Evolutionary conservation across 2,329 filamentous ascomycete species (phyloP), one percentile per base, ranked within the genome.

Genomic region (Trichoderma brevicompactum): DNA sequence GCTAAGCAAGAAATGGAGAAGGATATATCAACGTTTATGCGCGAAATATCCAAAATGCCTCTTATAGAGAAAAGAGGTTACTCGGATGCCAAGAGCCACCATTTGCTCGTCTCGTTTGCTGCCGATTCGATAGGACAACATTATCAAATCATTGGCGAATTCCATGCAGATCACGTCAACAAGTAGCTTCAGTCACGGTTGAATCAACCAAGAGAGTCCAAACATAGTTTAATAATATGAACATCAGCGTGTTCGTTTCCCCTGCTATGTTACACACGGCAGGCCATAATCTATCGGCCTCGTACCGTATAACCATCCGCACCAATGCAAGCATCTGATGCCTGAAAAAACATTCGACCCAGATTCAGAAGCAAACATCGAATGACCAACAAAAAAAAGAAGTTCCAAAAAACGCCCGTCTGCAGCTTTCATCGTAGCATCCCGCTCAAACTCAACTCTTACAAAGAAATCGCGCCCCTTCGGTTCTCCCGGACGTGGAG

Each of bases 401-500:
- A 12, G 23, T 48, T 41, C 43, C 48, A 48, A 44, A 36, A 28
- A 62, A 52, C 38, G 13, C 59, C 59, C 17, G 23, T 52, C 43
- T 62, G 59, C 48, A 36, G 34, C 13, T 41, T 36, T 34, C 23
- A 12, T 19, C n/a, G 2, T 61, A 60, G 5, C 43, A 34, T 41
- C 23, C 23, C 38, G 34, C 44, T n/a, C 8, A 36, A 7, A 34
- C 9, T 38, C 28, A 15, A 48, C 62, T 66, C 23, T 78, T 77
- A 85, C 75, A 97, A 82, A 67, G 90, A 87, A 80, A 97, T 97
- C 68, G 92, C 90, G 69, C 94, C 94, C 75, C 91, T 85, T 78
- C 91, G 85, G 79, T 87, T 92, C 78, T 94, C 90, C 78, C 92
- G 89, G 72, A 92, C 80, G 79, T 98, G 93, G 68, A 97, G 85